Evolutionary conservation across 768 basidiomycete species (phyloP), one percentile per base, ranked within the genome.

Genomic region (Botryobasidium botryosum): DNA sequence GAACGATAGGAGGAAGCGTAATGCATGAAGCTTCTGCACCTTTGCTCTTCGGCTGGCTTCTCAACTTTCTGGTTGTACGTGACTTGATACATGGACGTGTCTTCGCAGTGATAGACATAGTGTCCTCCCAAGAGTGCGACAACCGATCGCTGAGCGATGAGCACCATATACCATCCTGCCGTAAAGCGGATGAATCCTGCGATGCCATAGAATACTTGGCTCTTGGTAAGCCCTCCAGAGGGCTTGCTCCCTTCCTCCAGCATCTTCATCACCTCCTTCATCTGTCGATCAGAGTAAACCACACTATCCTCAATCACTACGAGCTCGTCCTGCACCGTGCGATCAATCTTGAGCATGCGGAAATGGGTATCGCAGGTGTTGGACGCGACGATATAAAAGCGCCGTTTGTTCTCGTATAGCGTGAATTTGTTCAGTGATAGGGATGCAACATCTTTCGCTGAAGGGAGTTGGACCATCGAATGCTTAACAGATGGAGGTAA

Each of bases 21-120:
- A 21, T 43, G 36, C 17, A 29, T 10, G 18, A 23, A 36, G 27
- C 10, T 23, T n/a, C 41, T 54, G 46, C 37, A 62, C 62, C 61
- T 75, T 55, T 83, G 81, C 56, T 97, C 91, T 55, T 94, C 88
- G 0, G 82, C 68, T 0, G 80, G 79, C 52, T 82, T 81, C 36
- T 94, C 92, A 17, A 87, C 61, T 62, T 80, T 88, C 62, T 80
- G 85, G 48, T 74, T 81, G 54, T 71, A 72, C 15, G 72, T 72
- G 23, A 96, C 67, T 2, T 84, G 76, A 12, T 87, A 62, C 27
- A 91, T 77, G 27, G 88, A 82, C 2, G 88, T 84, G 53, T 72
- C 79, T 56, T 97, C 94, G 63, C 86, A 91, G 55, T 97, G 94
- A 55, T 91, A 97, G 32, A 97, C 67, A 55, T 94, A 94, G 57